Evolutionary conservation across 345 rosid genomes (phyloP), one percentile per base, ranked within the genome.

Genomic region (Acer negundo): DNA sequence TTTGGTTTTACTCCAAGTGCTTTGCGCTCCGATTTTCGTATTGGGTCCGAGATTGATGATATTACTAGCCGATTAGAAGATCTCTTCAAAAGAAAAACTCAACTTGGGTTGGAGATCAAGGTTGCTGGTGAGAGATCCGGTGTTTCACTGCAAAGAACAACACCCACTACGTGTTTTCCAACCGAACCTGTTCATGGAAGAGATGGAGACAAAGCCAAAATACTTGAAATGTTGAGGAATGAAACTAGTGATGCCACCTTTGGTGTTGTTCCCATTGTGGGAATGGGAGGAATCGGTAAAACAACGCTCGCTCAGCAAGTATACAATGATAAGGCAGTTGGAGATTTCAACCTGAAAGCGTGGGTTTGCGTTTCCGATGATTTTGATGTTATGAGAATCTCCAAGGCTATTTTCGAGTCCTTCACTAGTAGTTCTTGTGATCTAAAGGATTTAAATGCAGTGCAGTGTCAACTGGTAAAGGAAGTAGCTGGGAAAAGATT

Each of bases 241-340:
- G 66, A 62, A 62, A 62, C 13, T 1, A 3, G 35, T 2, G 66
- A 62, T 24, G 13, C 3, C 0, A 19, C 10, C 1, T 8, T 62
- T 62, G 78, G 22, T 47, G 62, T 70, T 7, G 47, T 80, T 10
- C 67, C 82, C 24, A 64, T 80, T 0, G 56, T 80, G 7, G 79
- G 79, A 5, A 75, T 71, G 82, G 79, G 79, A 10, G 79, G 82
- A 1, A 16, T 80, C 3, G 83, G 83, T 0, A 80, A 80, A 59
- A 80, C 83, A 3, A 67, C 73, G 12, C 77, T 80, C 7, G 74
- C 83, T 44, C 80, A 26, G 22, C 10, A 28, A 12, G 76, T 71
- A 11, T 76, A 70, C 69, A 66, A 71, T 31, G 73, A 56, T 17
- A 49, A 8, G 24, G 53, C 44, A 1, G 63, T 72, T 51, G 28